These are phyloP conservation scores for Coelastrella sp. DNA, from an alignment of 139 green algal genomes.

Conservation along the genomic window DNA sequence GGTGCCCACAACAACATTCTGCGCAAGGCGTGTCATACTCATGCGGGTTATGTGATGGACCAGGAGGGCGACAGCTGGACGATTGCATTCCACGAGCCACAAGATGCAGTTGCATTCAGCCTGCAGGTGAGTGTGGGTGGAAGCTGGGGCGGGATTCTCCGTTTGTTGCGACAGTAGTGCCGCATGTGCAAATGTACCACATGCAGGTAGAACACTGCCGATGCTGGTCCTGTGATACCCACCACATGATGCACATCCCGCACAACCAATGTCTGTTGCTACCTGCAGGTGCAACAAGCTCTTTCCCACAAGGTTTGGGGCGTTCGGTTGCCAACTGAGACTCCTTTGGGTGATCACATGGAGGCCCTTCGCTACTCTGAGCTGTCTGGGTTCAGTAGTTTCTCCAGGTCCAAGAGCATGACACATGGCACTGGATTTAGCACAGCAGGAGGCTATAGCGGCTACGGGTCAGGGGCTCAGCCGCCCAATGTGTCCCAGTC, in stretches of 20 bases:
- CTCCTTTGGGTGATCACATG: neutral
- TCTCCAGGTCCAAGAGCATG: neutral
- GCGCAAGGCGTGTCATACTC: conserved; percentile 38
- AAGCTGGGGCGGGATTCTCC: neutral
- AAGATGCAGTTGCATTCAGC: conserved; percentile 35
- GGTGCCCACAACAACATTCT: conserved; percentile 44
- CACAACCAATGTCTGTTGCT: neutral
- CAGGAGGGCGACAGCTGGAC: conserved; percentile 48
- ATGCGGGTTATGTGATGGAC: conserved; percentile 42
- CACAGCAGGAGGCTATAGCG: too few species aligned
- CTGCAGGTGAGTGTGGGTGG: conserved; percentile 17
- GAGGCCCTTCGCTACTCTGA: neutral
- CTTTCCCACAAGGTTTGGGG: conserved; percentile 15
- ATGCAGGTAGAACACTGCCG: too few species aligned
- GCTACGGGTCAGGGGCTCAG: neutral
- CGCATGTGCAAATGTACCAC: neutral
- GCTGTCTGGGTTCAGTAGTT: neutral
- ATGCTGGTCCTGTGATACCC: neutral
- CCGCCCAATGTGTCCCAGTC: too few species aligned
- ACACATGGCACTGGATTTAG: neutral
- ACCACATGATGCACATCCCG: neutral
- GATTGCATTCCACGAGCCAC: conserved; percentile 29
- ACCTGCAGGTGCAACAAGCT: conserved; percentile 36
- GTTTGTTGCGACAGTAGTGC: neutral
- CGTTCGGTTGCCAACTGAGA: neutral